Base-by-base conservation (phyloP, 345 rosid genomes). In the Populus alba region DNA sequence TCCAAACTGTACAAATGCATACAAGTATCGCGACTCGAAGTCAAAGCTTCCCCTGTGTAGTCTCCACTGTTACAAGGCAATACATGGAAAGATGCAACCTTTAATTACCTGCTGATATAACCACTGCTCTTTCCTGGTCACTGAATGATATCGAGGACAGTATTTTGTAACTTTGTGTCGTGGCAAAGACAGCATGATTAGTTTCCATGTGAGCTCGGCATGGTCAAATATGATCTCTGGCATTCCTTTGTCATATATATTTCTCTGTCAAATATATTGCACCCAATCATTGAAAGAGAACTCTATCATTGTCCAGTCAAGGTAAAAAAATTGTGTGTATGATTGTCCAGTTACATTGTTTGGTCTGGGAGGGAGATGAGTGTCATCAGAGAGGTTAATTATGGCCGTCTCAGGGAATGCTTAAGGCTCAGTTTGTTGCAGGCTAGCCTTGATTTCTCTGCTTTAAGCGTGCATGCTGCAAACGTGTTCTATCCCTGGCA, bases 51-150 rank as follows among this genome's bases (percentile, higher is more conserved):
- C 85, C 1, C 43, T 78, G 22, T 82, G 85, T 74, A 78, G 85
- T 55, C 85, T 82, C 41, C 76, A 66, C 10, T 82, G 82, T 71
- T 82, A 82, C 77, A 78, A 67, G 74, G 85, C 82, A 41, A 78
- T 78, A 78, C 79, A 71, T n/a, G 79, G 70, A 8, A 47, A 78
- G 74, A 33, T 75, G 77, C 76, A 66, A 29, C 37, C 76, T 41
- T 7, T 55, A 23, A 37, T 74, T 47, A 39, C 78, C 35, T 74
- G 81, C 68, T 81, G 84, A 77, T 67, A 41, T 68, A 9, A 33
- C 25, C 7, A 1, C 59, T 16, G 7, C 22, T 23, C 31, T 72
- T 78, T 12, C 51, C 25, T 17, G 66, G 55, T 27, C 20, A 29
- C 27, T 5, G 51, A 5, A 8, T 13, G 43, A 22, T 35, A 33